phyloP scores from a whole-genome alignment of 2,329 filamentous ascomycete species.

The Sporothrix humicola region DNA sequence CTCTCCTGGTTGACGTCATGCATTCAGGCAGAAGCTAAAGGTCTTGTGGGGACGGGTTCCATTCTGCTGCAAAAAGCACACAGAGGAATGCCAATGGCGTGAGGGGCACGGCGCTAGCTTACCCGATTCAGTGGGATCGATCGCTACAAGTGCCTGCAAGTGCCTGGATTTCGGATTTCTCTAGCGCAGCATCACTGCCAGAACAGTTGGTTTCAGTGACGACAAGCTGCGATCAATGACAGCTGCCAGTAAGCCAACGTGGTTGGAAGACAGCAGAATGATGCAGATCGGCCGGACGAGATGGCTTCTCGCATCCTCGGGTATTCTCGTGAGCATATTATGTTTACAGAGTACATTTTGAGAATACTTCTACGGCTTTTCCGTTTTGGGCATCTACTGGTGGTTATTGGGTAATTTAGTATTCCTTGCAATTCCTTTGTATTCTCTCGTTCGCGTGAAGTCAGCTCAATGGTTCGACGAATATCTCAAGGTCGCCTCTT shows the following conservation, averaged over 20 bases:
- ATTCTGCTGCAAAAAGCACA: neutral
- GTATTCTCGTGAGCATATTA: neutral
- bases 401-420: neutral
- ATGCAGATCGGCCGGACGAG: too few relatives aligned
- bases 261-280: neutral
- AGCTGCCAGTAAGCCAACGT: conserved; percentile 23
- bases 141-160: neutral
- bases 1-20: conserved; percentile 27
- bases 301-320: neutral
- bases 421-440: neutral
- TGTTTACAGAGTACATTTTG: neutral
- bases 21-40: conserved; percentile 11
- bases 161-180: too few relatives aligned
- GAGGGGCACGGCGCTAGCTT: conserved; percentile 5
- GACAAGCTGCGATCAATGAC: neutral
- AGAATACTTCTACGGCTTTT: neutral
- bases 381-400: neutral
- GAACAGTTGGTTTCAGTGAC: neutral
- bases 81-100: neutral
- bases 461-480: conserved; percentile 6
- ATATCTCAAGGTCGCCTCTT: too few relatives aligned
- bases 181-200: neutral
- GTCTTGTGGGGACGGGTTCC: neutral
- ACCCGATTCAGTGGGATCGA: neutral
- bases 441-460: neutral